Base-by-base conservation (phyloP, 1,284 basidiomycete species). In the Ceratorhiza oryzae-sativae region DNA sequence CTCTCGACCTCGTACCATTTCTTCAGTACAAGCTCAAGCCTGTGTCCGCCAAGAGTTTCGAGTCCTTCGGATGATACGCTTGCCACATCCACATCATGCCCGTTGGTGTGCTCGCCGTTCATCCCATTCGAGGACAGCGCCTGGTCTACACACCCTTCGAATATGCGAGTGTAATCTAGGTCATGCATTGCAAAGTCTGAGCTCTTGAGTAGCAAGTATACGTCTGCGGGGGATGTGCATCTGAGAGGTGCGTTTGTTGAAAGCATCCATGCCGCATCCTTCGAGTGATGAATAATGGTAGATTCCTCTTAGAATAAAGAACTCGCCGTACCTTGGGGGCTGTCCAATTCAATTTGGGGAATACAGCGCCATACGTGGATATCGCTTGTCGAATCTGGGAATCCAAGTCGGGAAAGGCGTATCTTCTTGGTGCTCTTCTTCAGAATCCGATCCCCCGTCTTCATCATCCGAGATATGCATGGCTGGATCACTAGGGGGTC, bases 321-420 rank as follows among this genome's bases (percentile, higher is more conserved):
- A 49, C 18, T 10, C 4, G 74, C 79, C 84, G 65, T 76, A 93
- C 95, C 82, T 90, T 90, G 32, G 95, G 95, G 18, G 92, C 90
- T 2, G 94, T 94, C 82, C 95, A 97, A 78, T 97, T 97, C 62
- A 97, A 86, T 80, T 99, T 99, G 0, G 97, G 95, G 77, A 99
- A 98, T 8, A 97, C 90, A 2, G 91, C 89, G 1, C 88, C 91
- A 77, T 94, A 96, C 72, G 86, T 81, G 30, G 81, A 77, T 13
- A 98, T 83, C n/a, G 86, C 87, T 8, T 82, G 78, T 58, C 92
- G 83, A 74, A 98, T 96, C 73, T 84, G 83, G 6, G 82, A 80
- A 77, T 96, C 94, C 20, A 98, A 81, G 71, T 89, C 88, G 0
- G 94, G 93, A 80, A 92, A 94, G 1, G 89, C 83, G 76, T 87